Base-by-base conservation (phyloP, 2,329 filamentous ascomycete species). In the Lecanoromycetidae sp. region DNA sequence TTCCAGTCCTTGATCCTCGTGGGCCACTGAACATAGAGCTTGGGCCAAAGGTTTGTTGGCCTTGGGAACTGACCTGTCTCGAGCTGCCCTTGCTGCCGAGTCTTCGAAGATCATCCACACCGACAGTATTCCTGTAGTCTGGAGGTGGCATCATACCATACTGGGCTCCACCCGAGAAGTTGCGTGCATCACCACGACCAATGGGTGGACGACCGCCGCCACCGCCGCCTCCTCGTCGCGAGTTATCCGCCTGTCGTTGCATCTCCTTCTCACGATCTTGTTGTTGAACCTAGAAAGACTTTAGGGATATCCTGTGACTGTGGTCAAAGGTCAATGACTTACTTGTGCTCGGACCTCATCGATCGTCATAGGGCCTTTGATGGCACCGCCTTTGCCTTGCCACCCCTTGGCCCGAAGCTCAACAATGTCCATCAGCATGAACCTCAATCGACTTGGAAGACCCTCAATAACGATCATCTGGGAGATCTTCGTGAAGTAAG, bases 381-480 rank as follows among this genome's bases (percentile, higher is more conserved):
- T 32, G 68, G 88, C 84, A 45, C 72, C 70, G 62, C 94, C 87
- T 74, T 94, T 95, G 48, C 86, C 87, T 52, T 75, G 66, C 91
- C 91, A 98, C 62, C 76, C 73, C 44, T 72, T 70, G 61, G 66
- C 78, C 56, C 91, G 82, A 55, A 98, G 73, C 63, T 98, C 91
- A 48, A 94, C 64, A 46, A 94, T 77, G 62, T 98, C 91, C 80
- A 96, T 79, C 52, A 98, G 76, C 91, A 98, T 96, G 70, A 96
- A 98, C 62, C 78, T 80, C 57, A 95, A 74, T 72, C 91, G 82
- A 66, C 87, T 95, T 42, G 82, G 81, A 20, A 98, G 74, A 26
- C 84, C 82, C 10, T 82, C 81, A 51, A 85, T 80, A 22, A 88
- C 79, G 51, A 88, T 74, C 74, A 94, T 88, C 57, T 72, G 74